Evolutionary conservation across 2,329 filamentous ascomycete genomes (phyloP).

Genomic region (Ramularia endophylla): DNA sequence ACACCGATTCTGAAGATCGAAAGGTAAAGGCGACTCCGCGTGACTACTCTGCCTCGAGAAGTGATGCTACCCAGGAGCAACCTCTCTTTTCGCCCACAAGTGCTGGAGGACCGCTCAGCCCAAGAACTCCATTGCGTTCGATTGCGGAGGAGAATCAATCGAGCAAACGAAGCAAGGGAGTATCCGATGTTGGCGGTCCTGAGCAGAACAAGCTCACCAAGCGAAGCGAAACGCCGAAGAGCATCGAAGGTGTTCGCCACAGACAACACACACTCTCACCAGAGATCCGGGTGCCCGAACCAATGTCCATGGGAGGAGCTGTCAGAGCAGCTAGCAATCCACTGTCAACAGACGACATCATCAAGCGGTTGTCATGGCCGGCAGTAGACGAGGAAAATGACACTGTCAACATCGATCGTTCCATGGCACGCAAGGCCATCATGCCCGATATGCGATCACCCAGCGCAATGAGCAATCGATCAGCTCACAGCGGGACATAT

Average conservation of each 20-base stretch:
- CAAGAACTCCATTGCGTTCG: conserved; percentile 35
- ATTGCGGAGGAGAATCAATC: conserved; percentile 36
- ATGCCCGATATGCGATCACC: conserved; percentile 33
- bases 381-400: conserved; percentile 43
- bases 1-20: conserved; percentile 5
- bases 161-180: conserved; percentile 37
- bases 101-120: conserved; percentile 13
- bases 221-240: conserved; percentile 38
- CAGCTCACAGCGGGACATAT: conserved; percentile 35
- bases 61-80: conserved; percentile 7
- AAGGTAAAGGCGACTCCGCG: too few relatives aligned
- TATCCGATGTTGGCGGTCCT: conserved; percentile 38
- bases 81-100: conserved; percentile 10
- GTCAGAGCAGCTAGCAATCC: conserved; percentile 20
- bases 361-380: conserved; percentile 33
- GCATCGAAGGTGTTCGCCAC: conserved; percentile 31
- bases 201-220: conserved; percentile 38
- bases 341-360: conserved; percentile 29
- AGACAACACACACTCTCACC: conserved; percentile 21
- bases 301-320: conserved; percentile 3
- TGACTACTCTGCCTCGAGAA: background rate
- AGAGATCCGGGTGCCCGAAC: conserved; percentile 7
- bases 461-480: conserved; percentile 42
- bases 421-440: conserved; percentile 21
- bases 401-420: conserved; percentile 38